Evolutionary conservation across 768 basidiomycete species (phyloP).

Genomic region (Leccinellum albellum): DNA sequence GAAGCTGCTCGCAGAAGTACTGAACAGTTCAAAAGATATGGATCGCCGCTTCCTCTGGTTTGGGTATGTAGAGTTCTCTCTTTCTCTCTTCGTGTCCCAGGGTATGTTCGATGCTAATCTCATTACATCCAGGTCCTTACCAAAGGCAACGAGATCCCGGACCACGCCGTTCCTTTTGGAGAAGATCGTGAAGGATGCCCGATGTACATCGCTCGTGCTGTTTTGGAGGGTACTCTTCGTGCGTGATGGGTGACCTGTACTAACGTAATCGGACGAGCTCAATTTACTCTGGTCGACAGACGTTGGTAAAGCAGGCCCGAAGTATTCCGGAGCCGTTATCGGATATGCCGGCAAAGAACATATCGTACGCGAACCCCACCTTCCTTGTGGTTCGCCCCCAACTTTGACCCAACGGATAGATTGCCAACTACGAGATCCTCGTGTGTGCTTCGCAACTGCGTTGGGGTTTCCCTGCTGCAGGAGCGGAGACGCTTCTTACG

Average conservation of each 20-base stretch:
- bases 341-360: slow-evolving; percentile 34
- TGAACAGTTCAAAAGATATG: slow-evolving; percentile 24
- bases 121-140: slow-evolving; percentile 20
- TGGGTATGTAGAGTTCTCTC: slow-evolving; percentile 17
- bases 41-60: slow-evolving; percentile 29
- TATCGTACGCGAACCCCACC: slow-evolving; percentile 20
- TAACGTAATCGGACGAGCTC: background rate
- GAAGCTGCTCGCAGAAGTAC: slow-evolving; percentile 28
- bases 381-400: background rate
- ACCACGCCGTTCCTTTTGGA: slow-evolving; percentile 33
- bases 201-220: slow-evolving; percentile 29
- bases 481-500: slow-evolving; percentile 10
- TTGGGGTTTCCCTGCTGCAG: slow-evolving; percentile 25
- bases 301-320: slow-evolving; percentile 32
- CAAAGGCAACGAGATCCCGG: slow-evolving; percentile 29
- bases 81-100: too few species aligned
- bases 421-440: slow-evolving; percentile 34
- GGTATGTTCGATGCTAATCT: background rate
- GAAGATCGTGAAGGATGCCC: slow-evolving; percentile 28
- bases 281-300: slow-evolving; percentile 20
- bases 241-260: slow-evolving; percentile 2
- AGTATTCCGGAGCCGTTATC: slow-evolving; percentile 31
- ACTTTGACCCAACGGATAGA: slow-evolving; percentile 12
- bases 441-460: slow-evolving; percentile 35
- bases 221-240: slow-evolving; percentile 31